Evolutionary conservation across 176 grass and related monocot genomes (phyloP).

Genomic region (Cymbopogon citratus): DNA sequence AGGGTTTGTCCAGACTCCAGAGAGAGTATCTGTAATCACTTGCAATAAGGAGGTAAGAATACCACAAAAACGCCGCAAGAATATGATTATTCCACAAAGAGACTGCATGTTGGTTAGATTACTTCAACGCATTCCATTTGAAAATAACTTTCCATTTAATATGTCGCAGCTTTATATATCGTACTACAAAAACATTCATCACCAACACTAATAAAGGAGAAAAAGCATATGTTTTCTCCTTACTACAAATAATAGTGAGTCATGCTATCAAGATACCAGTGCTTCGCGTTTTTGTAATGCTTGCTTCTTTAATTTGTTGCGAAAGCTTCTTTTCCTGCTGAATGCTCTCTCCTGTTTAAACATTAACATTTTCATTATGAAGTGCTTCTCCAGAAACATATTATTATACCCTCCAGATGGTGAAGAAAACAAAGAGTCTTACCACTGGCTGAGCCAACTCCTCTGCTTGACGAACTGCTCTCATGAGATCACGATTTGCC

Average conservation of each 20-base stretch:
- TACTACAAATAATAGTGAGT: background rate
- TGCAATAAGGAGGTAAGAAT: background rate
- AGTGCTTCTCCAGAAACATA: background rate
- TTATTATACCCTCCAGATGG: background rate
- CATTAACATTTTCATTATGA: background rate
- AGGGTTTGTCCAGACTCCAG: too few species aligned
- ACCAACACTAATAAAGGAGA: background rate
- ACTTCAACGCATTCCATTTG: background rate
- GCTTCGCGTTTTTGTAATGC: conserved; percentile 20
- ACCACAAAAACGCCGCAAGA: background rate
- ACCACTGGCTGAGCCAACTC: conserved; percentile 70
- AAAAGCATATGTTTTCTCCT: background rate
- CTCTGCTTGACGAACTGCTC: conserved; percentile 77
- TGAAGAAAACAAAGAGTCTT: conserved; percentile 1
- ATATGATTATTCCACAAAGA: background rate
- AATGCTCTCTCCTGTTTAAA: conserved; percentile 71
- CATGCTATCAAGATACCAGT: conserved; percentile 1
- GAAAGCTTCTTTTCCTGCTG: conserved; percentile 98
- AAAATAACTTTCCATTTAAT: background rate
- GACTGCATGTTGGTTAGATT: background rate
- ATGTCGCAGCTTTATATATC: background rate
- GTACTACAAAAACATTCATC: background rate
- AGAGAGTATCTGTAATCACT: background rate
- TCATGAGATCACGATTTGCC: conserved; percentile 74
- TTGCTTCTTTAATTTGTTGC: conserved; percentile 90